Evolutionary conservation across 2,329 filamentous ascomycete genomes (phyloP), one percentile per base, ranked within the genome.

Genomic region (Penicillium rolfsii): DNA sequence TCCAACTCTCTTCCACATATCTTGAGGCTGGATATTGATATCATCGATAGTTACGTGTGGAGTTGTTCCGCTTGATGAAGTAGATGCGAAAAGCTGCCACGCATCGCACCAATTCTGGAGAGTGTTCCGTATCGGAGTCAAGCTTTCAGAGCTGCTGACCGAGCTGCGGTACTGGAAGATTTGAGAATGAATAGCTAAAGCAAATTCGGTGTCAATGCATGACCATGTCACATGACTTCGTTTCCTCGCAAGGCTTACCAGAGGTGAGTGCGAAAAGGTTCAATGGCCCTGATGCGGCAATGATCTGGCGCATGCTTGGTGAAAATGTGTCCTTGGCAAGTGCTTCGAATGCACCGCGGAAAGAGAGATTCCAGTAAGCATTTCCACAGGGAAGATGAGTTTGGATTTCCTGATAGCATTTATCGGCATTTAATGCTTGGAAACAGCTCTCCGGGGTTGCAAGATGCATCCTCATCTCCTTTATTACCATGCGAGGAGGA

Each of bases 401-500:
- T 41, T 62, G 64, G 9, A 69, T 64, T 14, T 58, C 59, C 16
- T 64, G 57, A 46, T 65, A 62, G 41, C 76, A 79, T 30, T 73
- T 60, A 19, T 73, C 70, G 4, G 72, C 68, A 0, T 72, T 71
- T 1, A 54, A 11, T 3, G 76, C 76, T 59, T 79, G 75, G 58
- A 79, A 79, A 60, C 76, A 78, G 3, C 70, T 61, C 62, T 78
- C 77, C 0, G 76, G 70, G 12, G 64, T 67, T 9, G 73, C 73
- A 65, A 75, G 66, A 48, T 74, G 68, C 65, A 77, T 76, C 35
- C 69, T 74, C 74, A 78, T 75, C 59, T 79, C 77, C 54, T 74
- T 74, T 45, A 77, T 73, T 0, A 76, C 73, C 71, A 79, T 74
- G 12, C 77, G 69, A n/a, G 76, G 76, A 0, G 77, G 77, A 0